Evolutionary conservation across 306 rosid genomes (phyloP).

Genomic region (Malus fusca): DNA sequence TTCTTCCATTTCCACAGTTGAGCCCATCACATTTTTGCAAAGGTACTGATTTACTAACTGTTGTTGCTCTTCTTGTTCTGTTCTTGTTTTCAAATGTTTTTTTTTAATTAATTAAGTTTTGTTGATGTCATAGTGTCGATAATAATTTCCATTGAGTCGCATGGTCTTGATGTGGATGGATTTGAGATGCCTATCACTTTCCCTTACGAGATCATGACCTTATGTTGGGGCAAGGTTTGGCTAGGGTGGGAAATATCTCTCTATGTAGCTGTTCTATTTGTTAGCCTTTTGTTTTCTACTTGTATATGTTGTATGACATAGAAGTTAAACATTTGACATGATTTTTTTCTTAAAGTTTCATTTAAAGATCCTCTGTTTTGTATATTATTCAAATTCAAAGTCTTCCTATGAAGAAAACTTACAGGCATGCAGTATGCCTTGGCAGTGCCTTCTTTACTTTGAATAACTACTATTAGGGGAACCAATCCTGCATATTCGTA

Average conservation of each 20-base stretch:
- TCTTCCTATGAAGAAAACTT: background rate
- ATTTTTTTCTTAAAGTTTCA: background rate
- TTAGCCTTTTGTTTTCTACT: background rate
- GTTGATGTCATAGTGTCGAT: background rate
- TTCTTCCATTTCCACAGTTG: conserved; percentile 77
- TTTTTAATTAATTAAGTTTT: background rate
- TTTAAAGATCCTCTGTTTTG: background rate
- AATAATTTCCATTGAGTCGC: no score
- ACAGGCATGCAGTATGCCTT: background rate
- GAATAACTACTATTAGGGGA: background rate
- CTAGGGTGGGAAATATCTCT: background rate
- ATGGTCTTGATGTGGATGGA: background rate
- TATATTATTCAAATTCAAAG: background rate
- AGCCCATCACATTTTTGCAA: conserved; percentile 66
- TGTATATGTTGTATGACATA: background rate
- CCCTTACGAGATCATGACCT: background rate
- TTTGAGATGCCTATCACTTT: background rate
- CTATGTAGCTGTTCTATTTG: background rate
- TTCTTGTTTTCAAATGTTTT: background rate
- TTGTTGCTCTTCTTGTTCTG: background rate
- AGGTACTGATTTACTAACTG: conserved; percentile 35
- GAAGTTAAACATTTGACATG: background rate
- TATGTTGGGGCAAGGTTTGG: background rate
- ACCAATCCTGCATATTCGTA: background rate
- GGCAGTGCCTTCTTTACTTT: background rate